Base-by-base conservation (phyloP, 164 flowering plant species). In the Sextonia rubra region DNA sequence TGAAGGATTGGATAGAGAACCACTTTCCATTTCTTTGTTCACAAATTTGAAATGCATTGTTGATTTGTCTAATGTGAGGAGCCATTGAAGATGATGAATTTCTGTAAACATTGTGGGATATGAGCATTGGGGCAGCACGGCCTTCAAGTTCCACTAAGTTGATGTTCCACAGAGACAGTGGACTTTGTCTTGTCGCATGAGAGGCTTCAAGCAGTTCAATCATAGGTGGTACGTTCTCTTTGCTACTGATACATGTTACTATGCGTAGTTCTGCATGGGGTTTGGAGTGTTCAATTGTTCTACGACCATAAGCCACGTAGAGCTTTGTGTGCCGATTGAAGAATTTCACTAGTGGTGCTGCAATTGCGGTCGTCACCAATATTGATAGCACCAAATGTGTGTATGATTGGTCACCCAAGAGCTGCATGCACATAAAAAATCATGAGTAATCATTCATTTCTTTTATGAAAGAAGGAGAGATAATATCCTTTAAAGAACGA, bases 131-230 rank as follows among this genome's bases (percentile, higher is more conserved):
- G 11, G 82, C 62, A 20, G 82, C 69, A 2, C 86, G 81, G 7
- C 87, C 88, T 9, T 65, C 74, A 15, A 85, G 87, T 71, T 86
- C 78, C 2, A 79, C 63, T 0, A 87, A 84, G 69, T 86, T 87
- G 63, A 89, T 73, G 1, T 81, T 78, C 2, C 63, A 69, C 2
- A 84, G 15, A 17, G 25, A 60, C 15, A 89, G 74, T n/a, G 89
- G 88, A 60, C 82, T 79, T 1, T 62, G 70, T 47, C 15, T 60
- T 0, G 86, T 79, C 7, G 88, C 85, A 24, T 66, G 48, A 4
- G 74, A 66, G 60, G 71, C 65, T 71, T 70, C 69, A 1, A 74
- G 25, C 23, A 74, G 18, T 4, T 44, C 64, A 15, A 77, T 58
- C 12, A 79, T 37, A 26, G 64, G 12, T 1, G 77, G 77, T 0